These are phyloP conservation scores for Leucosporidium scottii DNA, from an alignment of 768 basidiomycete genomes.

Conservation along the genomic window DNA sequence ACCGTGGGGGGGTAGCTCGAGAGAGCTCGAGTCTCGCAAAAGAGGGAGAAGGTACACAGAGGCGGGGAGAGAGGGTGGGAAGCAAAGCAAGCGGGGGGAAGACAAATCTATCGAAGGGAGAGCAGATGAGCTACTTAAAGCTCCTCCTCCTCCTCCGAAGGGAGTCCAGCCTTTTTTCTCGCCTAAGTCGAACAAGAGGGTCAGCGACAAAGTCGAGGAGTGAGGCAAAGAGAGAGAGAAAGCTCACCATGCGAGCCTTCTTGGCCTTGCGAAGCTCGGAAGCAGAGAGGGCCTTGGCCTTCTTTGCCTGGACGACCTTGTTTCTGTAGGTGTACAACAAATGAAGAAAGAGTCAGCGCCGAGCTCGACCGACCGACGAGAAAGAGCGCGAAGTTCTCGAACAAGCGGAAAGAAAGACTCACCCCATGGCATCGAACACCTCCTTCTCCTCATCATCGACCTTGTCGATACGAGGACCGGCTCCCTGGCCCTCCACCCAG, in stretches of 20 bases:
- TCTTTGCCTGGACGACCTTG: slow-evolving; percentile 33
- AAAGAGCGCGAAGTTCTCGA: not conserved
- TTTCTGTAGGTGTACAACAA: not conserved
- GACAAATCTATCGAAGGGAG: not conserved
- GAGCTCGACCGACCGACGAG: too few species aligned
- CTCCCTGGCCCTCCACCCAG: slow-evolving; percentile 98
- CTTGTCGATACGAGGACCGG: slow-evolving; percentile 92
- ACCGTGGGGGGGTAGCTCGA: too few species aligned
- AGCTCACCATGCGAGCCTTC: slow-evolving; percentile 80
- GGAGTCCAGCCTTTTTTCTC: slow-evolving; percentile 8
- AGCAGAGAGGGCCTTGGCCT: slow-evolving; percentile 46
- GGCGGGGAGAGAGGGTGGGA: too few species aligned
- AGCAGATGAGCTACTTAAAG: not conserved
- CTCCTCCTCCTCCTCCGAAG: slow-evolving; percentile 10
- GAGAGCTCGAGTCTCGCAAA: too few species aligned
- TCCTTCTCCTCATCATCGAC: slow-evolving; percentile 83
- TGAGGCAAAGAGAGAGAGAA: too few species aligned
- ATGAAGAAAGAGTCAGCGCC: not conserved
- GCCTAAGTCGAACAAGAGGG: not conserved
- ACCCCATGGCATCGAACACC: slow-evolving; percentile 64
- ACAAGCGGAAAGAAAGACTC: too few species aligned
- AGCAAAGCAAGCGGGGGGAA: not conserved
- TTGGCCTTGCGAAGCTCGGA: slow-evolving; percentile 82
- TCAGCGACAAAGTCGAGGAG: too few species aligned
- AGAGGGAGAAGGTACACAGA: not conserved